phyloP scores from a whole-genome alignment of 805 yeast species.

The Ogataea zsoltii region DNA sequence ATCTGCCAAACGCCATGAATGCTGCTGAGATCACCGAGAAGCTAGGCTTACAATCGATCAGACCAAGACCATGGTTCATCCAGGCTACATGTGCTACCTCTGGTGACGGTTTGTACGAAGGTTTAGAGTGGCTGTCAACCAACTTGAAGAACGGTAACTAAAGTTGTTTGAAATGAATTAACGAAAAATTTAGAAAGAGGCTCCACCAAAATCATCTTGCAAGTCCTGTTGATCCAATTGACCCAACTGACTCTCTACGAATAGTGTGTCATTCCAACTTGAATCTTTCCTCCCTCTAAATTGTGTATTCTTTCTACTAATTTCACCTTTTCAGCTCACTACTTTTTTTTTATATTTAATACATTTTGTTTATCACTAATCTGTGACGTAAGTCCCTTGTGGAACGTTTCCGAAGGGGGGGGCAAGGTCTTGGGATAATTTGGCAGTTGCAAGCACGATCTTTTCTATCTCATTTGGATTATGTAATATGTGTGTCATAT shows the following conservation, averaged over 20 bases:
- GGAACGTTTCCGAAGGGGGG: no score
- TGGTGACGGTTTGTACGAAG: slow-evolving; percentile 98
- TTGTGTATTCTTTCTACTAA: slow-evolving; percentile 21
- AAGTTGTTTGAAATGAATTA: slow-evolving; percentile 11
- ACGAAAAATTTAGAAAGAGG: slow-evolving; percentile 17
- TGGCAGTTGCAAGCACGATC: no score
- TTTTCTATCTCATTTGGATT: background rate
- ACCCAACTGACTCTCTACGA: background rate
- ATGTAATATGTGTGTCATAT: background rate
- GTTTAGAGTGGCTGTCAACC: slow-evolving; percentile 94
- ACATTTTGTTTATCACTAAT: slow-evolving; percentile 8
- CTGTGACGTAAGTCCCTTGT: background rate
- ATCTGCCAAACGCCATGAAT: slow-evolving; percentile 98
- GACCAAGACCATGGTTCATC: slow-evolving; percentile 99
- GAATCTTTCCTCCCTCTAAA: slow-evolving; percentile 17
- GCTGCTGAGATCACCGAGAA: slow-evolving; percentile 98
- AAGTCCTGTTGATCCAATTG: slow-evolving; percentile 2
- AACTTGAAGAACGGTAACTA: slow-evolving; percentile 72
- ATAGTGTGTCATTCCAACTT: slow-evolving; percentile 8
- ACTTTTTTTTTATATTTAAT: slow-evolving; percentile 10
- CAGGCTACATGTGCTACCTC: slow-evolving; percentile 99
- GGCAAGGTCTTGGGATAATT: no score
- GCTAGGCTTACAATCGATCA: slow-evolving; percentile 92
- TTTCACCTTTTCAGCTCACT: slow-evolving; percentile 12
- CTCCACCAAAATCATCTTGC: slow-evolving; percentile 1